Evolutionary conservation across 2,329 filamentous ascomycete species (phyloP), one percentile per base, ranked within the genome.

Genomic region (Beauveria asiatica): DNA sequence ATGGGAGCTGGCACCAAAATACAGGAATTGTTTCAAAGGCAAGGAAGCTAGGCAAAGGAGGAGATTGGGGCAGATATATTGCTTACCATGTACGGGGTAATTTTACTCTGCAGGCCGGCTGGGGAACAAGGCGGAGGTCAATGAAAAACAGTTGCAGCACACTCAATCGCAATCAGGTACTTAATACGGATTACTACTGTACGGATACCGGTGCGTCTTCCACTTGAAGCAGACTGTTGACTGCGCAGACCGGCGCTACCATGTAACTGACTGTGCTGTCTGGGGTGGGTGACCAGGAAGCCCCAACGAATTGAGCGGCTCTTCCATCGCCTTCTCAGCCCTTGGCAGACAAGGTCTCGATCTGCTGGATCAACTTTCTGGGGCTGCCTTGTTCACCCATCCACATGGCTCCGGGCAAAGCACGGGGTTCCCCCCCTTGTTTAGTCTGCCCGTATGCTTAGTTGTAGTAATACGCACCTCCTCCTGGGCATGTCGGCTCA

Each of bases 281-380:
- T 39, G n/a, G 46, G 56, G 45, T 5, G 17, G 41, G 52, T 6
- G 56, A 33, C 48, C 48, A 59, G 37, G 44, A 11, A 45, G 49
- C 57, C 56, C 57, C 57, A 53, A 59, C 57, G 49, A 52, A 44
- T 59, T 52, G 57, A 59, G 57, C 49, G 27, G 49, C 57, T 59
- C 57, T 52, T 59, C 27, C 57, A 59, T 59, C 57, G 57, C 49
- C 46, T 51, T 44, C 46, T 58, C 55, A 58, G 55, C 46, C 55
- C 55, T 58, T 54, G 52, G 52, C 48, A 45, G 57, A 46, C 57
- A 59, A 52, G 57, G 57, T 52, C 48, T 59, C 57, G 57, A 59
- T 59, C 57, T 59, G 48, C 57, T 49, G 57, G 57, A 59, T 59
- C 45, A 45, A 42, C 48, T 46, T 49, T 57, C 54, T 57, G 54